Conservation (phyloP, 2,329 filamentous ascomycete species). For the Domatiomyces globalis region DNA sequence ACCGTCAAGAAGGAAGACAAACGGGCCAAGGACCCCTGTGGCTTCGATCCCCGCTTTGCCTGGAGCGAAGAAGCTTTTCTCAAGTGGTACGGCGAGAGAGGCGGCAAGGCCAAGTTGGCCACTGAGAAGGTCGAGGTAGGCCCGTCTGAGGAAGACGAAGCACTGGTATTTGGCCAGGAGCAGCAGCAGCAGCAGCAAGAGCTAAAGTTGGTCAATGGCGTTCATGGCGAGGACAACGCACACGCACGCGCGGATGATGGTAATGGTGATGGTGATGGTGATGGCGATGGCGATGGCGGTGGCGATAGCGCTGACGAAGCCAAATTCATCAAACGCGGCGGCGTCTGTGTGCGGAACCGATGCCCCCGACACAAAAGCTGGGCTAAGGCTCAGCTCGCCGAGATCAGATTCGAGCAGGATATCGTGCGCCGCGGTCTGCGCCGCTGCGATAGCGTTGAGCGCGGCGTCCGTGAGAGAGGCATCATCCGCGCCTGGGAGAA, state of each 20-base stretch:
- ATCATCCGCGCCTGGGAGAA: conserved; percentile 14
- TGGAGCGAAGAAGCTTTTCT: conserved; percentile 37
- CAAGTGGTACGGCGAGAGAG: conserved; percentile 29
- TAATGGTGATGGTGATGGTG: conserved; percentile 21
- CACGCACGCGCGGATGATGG: conserved; percentile 20
- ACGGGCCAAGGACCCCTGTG: conserved; percentile 36
- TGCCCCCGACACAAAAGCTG: conserved; percentile 36
- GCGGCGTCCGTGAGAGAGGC: conserved; percentile 11
- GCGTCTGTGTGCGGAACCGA: conserved; percentile 34
- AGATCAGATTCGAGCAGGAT: conserved; percentile 17
- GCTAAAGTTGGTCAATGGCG: conserved; percentile 11
- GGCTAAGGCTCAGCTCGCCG: conserved; percentile 29
- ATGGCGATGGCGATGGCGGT: conserved; percentile 21
- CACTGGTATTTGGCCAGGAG: conserved; percentile 20
- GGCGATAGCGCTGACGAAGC: conserved; percentile 15
- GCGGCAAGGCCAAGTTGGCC: conserved; percentile 22
- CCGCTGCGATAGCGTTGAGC: conserved; percentile 8
- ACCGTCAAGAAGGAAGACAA: conserved; percentile 31
- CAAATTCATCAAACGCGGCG: conserved; percentile 22
- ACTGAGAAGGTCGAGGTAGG: conserved; percentile 11
- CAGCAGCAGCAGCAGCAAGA: conserved; percentile 12
- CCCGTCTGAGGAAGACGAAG: conserved; percentile 26
- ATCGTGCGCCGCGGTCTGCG: conserved; percentile 10
- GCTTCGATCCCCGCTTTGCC: conserved; percentile 32
- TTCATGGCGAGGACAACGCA: conserved; percentile 20